Evolutionary conservation across 2,329 filamentous ascomycete species (phyloP), one percentile per base, ranked within the genome.

Genomic region (Chaetomiaceae sp.): DNA sequence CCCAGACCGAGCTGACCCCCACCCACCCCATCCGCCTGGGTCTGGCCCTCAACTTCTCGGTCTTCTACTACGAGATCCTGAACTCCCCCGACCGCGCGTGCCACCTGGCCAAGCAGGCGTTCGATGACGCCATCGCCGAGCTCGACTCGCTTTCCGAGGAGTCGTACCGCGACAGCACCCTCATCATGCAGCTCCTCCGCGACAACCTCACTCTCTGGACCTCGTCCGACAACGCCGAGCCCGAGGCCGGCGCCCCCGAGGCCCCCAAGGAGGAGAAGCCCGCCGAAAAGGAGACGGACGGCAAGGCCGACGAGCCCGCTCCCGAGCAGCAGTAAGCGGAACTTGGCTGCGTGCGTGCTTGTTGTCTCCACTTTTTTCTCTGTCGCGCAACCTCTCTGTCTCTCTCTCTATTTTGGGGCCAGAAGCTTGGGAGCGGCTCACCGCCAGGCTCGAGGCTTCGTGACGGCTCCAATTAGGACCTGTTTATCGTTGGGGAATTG

Each of bases 21-120:
- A 97, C 93, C 56, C 92, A 97, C 81, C 92, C 92, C 65, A 97
- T 97, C 78, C 91, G 92, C 67, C 89, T 97, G 61, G 92, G 92
- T 73, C 86, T 97, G 67, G 92, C 92, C 63, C 85, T 97, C 64
- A 97, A 96, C 86, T 96, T 97, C 84, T 96, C 91, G 59, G 92
- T 96, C 67, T 96, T 96, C 81, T 96, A 96, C 84, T 96, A 96
- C 75, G 93, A 96, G 82, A 96, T 96, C 71, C 80, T 96, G 70
- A 97, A 96, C 86, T 95, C 91, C 31, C 92, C 91, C 67, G 91
- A 96, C 75, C 89, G 88, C 70, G 92, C 92, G 68, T 97, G 92
- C 84, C 92, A 97, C 72, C 85, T 97, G 62, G 92, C 92, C 74
- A 97, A 97, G 85, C 92, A 97, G 80, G 92, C 93, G 44, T 97